Evolutionary conservation across 2,329 filamentous ascomycete species (phyloP).

Genomic region (Talaromyces sp.): DNA sequence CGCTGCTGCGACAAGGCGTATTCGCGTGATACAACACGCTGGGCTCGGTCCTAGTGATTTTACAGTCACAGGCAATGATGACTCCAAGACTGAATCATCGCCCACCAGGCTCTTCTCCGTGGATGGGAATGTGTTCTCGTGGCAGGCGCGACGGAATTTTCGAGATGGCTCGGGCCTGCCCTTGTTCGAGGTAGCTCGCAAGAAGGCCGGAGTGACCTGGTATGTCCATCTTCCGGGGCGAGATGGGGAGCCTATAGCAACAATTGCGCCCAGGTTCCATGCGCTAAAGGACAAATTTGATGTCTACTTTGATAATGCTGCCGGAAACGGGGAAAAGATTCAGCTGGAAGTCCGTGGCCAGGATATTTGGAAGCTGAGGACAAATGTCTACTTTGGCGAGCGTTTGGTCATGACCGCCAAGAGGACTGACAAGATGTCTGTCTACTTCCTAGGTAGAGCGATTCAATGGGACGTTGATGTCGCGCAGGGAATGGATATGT

Average conservation of each 20-base stretch:
- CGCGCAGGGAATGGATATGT: conserved; percentile 16
- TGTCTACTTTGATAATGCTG: conserved; percentile 14
- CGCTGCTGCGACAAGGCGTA: not conserved
- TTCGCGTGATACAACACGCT: not conserved
- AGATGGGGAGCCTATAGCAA: conserved; percentile 9
- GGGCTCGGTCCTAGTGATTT: not conserved
- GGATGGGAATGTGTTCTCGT: conserved; percentile 10
- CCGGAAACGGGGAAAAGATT: conserved; percentile 7
- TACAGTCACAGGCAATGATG: not conserved
- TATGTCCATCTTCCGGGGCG: conserved; percentile 14
- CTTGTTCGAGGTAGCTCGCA: conserved; percentile 16
- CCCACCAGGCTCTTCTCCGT: conserved; percentile 10
- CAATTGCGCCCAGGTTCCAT: conserved; percentile 11
- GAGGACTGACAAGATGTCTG: conserved; percentile 11
- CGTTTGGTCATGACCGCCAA: conserved; percentile 14
- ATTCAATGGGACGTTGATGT: conserved; percentile 16
- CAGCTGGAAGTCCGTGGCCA: conserved; percentile 14
- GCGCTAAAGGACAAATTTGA: conserved; percentile 16
- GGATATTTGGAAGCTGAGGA: conserved; percentile 15
- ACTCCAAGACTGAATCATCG: not conserved
- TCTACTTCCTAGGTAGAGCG: conserved; percentile 13
- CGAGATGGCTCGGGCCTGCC: conserved; percentile 15
- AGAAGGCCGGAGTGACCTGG: conserved; percentile 14
- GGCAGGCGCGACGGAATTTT: conserved; percentile 12
- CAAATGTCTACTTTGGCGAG: conserved; percentile 14